Base-by-base conservation (phyloP, 768 basidiomycete genomes). In the Fomitopsis serialis region DNA sequence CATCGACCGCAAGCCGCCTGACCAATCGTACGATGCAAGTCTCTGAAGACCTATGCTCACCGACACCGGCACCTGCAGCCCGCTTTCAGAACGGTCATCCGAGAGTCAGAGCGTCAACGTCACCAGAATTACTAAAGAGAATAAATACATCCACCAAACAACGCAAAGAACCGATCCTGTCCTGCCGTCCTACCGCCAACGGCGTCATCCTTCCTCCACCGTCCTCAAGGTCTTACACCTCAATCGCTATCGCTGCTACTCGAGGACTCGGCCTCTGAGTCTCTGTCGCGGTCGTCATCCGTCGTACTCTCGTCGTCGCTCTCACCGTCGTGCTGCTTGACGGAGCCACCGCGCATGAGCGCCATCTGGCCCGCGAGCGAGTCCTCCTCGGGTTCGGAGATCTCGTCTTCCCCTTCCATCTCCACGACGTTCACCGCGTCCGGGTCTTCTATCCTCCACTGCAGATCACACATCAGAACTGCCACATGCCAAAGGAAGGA, bases 321-420 rank as follows among this genome's bases (percentile, higher is more conserved):
- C 46, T 79, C 78, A 42, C 68, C 79, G 15, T 54, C 69, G 24
- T 55, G 53, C 64, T 82, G 86, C 79, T 92, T 97, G 55, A 96
- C 92, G 19, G 80, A 60, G 2, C 85, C 89, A 3, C 95, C 95
- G 42, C 89, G 84, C 92, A 99, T 92, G 42, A 85, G 84, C 5
- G 95, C 94, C 92, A 98, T 96, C 75, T 99, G 97, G 8, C 97
- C 97, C 4, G 94, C 97, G 48, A 98, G 73, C 23, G 88, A 81
- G 68, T 98, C 97, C 69, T 98, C 97, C 27, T 98, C 97, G 0
- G 97, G 97, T 46, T 98, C 97, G 0, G 94, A 97, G 58, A 98
- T 99, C 54, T 97, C 95, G 63, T 98, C 94, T 34, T 96, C 95
- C 21, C 72, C 73, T 25, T 71, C 78, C 52, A 78, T 74, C 37